Evolutionary conservation across 768 basidiomycete species (phyloP).

Genomic region (Termitomyces sp.): DNA sequence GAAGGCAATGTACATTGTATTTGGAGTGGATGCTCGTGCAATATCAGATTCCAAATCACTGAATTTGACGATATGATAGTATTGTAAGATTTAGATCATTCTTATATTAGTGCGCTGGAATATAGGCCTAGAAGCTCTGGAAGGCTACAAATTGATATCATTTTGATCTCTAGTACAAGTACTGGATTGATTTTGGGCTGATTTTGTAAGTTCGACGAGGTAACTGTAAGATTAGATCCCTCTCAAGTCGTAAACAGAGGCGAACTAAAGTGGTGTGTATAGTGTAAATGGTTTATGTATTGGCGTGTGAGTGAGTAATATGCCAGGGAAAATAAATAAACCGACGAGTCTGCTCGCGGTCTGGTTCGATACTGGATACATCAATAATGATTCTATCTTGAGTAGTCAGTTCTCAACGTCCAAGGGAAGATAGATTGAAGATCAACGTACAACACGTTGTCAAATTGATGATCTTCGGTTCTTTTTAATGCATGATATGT

Average conservation of each 20-base stretch:
- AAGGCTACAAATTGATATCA: constrained; percentile 3
- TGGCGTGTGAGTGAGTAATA: not conserved
- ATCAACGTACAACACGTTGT: constrained; percentile 6
- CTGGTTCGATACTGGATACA: constrained; percentile 6
- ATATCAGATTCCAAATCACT: too few species aligned
- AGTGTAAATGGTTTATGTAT: not conserved
- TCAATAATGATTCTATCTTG: constrained; percentile 3
- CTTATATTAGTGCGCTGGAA: too few species aligned
- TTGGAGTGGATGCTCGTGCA: too few species aligned
- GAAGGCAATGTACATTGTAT: not conserved
- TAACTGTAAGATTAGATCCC: not conserved
- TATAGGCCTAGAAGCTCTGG: too few species aligned
- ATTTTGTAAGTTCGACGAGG: not conserved
- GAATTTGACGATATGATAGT: too few species aligned
- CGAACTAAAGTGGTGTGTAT: not conserved
- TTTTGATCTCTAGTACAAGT: not conserved
- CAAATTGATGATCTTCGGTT: constrained; percentile 4
- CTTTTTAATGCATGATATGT: constrained; percentile 47
- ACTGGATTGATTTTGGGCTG: not conserved
- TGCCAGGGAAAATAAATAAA: constrained; percentile 9
- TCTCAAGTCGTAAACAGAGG: not conserved
- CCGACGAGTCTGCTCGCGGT: not conserved
- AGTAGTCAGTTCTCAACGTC: not conserved
- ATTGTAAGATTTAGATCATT: too few species aligned
- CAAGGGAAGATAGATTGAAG: not conserved